phyloP scores from a whole-genome alignment of 2,329 filamentous ascomycete species.

The Botrytis elliptica region DNA sequence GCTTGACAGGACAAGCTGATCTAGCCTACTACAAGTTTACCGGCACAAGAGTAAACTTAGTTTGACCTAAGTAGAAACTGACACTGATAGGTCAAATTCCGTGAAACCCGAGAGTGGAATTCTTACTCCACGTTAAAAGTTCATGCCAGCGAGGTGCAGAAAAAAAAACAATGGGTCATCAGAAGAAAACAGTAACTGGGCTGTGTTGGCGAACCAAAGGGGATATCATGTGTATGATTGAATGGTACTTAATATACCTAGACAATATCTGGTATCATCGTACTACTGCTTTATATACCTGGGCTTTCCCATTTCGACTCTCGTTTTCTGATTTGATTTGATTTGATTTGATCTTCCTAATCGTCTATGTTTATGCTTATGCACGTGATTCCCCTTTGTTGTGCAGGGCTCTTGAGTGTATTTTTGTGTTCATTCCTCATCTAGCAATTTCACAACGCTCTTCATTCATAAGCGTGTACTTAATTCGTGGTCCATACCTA shows the following conservation, averaged over 20 bases:
- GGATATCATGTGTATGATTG: not conserved
- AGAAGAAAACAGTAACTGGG: not conserved
- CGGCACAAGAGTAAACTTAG: not conserved
- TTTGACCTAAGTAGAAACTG: not conserved
- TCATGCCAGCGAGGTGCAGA: not conserved
- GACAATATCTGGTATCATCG: not conserved
- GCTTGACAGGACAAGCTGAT: not conserved
- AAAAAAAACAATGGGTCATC: not conserved
- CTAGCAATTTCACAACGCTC: not conserved
- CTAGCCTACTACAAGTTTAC: not conserved
- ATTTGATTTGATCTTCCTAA: not conserved
- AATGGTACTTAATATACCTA: not conserved
- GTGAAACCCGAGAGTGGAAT: not conserved
- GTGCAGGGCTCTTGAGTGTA: not conserved
- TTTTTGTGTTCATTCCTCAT: constrained; percentile 2
- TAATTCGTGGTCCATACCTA: not conserved
- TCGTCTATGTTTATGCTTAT: not conserved
- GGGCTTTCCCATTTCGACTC: not conserved
- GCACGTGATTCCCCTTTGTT: not conserved
- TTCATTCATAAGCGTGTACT: not conserved
- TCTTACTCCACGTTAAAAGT: not conserved
- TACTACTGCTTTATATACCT: not conserved
- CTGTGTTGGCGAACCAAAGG: not conserved
- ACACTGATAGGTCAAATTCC: not conserved
- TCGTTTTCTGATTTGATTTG: not conserved